Conservation (phyloP, 2,329 filamentous ascomycete species). For the Phialophora verrucosa region DNA sequence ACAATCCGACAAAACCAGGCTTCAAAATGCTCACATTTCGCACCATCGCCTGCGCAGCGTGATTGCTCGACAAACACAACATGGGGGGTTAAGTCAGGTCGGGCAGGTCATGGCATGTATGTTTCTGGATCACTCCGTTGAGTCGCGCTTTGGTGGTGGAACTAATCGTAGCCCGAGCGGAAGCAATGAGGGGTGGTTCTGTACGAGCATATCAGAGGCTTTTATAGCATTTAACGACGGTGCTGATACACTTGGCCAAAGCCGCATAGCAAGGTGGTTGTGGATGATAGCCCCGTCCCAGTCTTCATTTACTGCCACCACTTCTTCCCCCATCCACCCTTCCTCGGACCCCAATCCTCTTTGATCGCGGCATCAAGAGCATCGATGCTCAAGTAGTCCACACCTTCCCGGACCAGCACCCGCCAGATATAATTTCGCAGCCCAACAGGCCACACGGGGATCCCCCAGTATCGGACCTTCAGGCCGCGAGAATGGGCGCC, state of each 20-base stretch:
- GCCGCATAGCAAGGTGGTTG: too few relatives aligned
- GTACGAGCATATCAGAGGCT: neutral
- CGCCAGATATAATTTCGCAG: conserved; percentile 62
- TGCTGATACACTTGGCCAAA: neutral
- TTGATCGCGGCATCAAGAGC: conserved; percentile 43
- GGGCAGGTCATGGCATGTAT: neutral
- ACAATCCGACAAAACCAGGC: conserved; percentile 3
- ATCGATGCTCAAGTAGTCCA: conserved; percentile 63
- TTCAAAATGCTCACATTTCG: conserved; percentile 3
- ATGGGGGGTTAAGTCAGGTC: neutral
- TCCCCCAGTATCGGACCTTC: conserved; percentile 64
- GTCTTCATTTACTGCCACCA: conserved; percentile 16
- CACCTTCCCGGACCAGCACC: conserved; percentile 59
- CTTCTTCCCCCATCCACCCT: conserved; percentile 24
- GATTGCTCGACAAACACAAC: neutral
- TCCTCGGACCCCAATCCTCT: conserved; percentile 52
- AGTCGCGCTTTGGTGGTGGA: neutral
- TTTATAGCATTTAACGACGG: neutral
- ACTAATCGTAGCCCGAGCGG: too few relatives aligned
- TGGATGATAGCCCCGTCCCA: too few relatives aligned
- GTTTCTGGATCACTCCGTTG: neutral
- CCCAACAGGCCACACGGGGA: conserved; percentile 61
- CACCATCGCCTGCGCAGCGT: neutral
- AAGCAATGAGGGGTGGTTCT: neutral
- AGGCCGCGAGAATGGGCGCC: conserved; percentile 59